Evolutionary conservation across 2,329 filamentous ascomycete genomes (phyloP), one percentile per base, ranked within the genome.

Genomic region (Pseudogymnoascus sp.): DNA sequence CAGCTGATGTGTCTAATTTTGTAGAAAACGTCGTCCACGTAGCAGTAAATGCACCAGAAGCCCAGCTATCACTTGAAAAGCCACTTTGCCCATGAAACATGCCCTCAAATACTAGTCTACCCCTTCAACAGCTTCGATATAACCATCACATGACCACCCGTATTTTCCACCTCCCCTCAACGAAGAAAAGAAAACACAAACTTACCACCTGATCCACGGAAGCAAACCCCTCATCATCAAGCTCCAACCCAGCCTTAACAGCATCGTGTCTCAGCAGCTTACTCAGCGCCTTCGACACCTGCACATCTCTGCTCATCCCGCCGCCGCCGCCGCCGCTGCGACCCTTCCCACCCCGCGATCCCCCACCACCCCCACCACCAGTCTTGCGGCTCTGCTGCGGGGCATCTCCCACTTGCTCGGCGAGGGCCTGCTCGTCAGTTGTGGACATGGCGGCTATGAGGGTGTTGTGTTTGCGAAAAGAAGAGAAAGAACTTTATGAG

Each of bases 201-300:
- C 83, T 79, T 70, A 86, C 83, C 71, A 87, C 85, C 62, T 75
- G 73, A 66, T 84, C 80, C 62, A 87, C 71, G 48, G 77, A 74
- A 42, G 83, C 85, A 70, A 77, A 87, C 0, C 86, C 86, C 69
- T 85, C 83, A 1, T 68, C 73, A 68, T 87, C 84, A 6, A 87
- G 77, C 67, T 72, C 67, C 55, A 87, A 77, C 3, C 84, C 83
- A 18, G 80, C 84, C 39, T 78, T 80, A 59, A 74, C 74, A 63
- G 72, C 71, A 66, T 71, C 67, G 69, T 72, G 72, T 42, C 72
- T 67, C 60, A 74, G 63, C 25, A 74, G 63, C 65, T 70, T 72
- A n/a, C 68, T 70, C 37, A 74, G 59, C 9, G 71, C 70, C 63
- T 73, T 74, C 21, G 70, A 72, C 25, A 73, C 61, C 27, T 63